Evolutionary conservation across 2,329 filamentous ascomycete species (phyloP).

Genomic region (Ceratocystis harringtonii): DNA sequence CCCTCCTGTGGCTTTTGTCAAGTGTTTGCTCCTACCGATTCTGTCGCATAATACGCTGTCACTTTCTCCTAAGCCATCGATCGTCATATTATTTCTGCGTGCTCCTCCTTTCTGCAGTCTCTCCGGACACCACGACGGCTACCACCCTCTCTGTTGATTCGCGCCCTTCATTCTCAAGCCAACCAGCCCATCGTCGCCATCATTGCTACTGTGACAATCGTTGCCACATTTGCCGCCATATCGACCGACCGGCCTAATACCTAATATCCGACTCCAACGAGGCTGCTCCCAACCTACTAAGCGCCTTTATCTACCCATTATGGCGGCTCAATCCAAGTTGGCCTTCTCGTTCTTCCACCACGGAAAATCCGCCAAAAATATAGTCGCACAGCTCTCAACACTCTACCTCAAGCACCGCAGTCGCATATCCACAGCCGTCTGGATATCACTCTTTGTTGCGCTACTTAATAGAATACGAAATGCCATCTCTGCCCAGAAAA

Average conservation of each 20-base stretch:
- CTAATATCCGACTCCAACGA: background rate
- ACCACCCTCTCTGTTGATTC: background rate
- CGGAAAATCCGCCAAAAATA: constrained; percentile 46
- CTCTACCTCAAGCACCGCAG: constrained; percentile 69
- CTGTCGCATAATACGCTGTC: background rate
- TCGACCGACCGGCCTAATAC: background rate
- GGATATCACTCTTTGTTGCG: constrained; percentile 65
- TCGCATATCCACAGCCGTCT: constrained; percentile 68
- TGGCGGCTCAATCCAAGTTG: constrained; percentile 66
- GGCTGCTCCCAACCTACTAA: background rate
- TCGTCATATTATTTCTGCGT: background rate
- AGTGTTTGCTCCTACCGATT: background rate
- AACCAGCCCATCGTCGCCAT: background rate
- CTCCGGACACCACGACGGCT: background rate
- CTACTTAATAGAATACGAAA: constrained; percentile 77
- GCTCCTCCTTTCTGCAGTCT: background rate
- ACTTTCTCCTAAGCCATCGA: background rate
- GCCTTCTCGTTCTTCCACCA: constrained; percentile 27
- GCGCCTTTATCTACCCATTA: constrained; percentile 24
- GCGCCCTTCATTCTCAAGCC: background rate
- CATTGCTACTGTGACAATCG: background rate
- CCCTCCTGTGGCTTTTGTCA: background rate
- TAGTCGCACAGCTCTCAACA: constrained; percentile 50
- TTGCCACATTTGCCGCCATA: background rate
- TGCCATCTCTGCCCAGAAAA: constrained; percentile 86